Base-by-base conservation (phyloP, 1,139 yeast species). In the Debaryomycetaceae sp. region DNA sequence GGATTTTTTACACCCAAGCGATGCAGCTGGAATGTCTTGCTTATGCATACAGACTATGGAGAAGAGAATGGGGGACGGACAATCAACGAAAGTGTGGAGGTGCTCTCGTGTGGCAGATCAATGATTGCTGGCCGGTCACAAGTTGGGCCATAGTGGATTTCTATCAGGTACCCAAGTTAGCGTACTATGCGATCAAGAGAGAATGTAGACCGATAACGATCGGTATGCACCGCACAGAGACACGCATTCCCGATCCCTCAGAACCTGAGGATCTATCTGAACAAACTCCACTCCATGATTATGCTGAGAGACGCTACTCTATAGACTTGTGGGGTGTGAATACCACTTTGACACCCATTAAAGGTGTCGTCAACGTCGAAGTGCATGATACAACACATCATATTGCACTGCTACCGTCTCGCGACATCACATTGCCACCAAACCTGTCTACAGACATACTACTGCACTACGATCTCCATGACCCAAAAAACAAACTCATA, bases 41-140 rank as follows among this genome's bases (percentile, higher is more conserved):
- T 5, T 70, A 62, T 50, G 80, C 80, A 4, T 74, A 70, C 49
- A 56, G 73, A 45, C 64, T 65, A 51, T 75, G 80, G 78, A 62
- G 78, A 56, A 52, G 77, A 14, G 59, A 69, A 45, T 76, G 81
- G 81, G 56, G 61, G 36, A 66, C 68, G 2, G 59, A 60, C 13
- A 62, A 63, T 6, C 50, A 59, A 40, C 55, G 72, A 43, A 60
- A 64, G 43, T 53, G 55, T 38, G 75, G 75, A 11, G 79, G 79
- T 0, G 70, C 72, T 2, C 54, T 75, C 34, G 78, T 76, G 6
- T 76, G 81, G 81, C 81, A 75, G 54, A 56, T 72, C 23, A 75
- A 76, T 47, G 81, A 76, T 52, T 76, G 80, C 52, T 75, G 78
- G 78, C 80, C 80, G 3, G 74, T 65, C 6, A 62, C 76, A 4